A percentile compares a stretch with the other conserved stretches of the same genome.
Evolutionary conservation across 352 stramenopile species (phyloP).

Genomic region (Sclerospora graminicola): DNA sequence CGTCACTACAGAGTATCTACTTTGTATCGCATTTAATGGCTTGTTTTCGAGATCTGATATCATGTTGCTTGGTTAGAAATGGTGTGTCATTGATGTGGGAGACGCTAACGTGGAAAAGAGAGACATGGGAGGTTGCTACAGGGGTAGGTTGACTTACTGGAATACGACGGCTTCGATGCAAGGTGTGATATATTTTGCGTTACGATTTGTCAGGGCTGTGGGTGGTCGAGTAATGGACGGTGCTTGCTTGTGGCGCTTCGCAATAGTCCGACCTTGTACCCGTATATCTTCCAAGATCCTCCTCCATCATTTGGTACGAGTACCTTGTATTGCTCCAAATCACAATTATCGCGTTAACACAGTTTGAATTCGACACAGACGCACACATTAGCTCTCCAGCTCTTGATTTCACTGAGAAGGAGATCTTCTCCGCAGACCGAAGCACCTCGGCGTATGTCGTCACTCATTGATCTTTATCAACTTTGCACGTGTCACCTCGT

Average conservation of each 20-base stretch:
- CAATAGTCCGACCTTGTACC: slow-evolving; percentile 47
- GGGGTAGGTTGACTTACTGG: too few relatives aligned
- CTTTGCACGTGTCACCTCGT: slow-evolving; percentile 26
- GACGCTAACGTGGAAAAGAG: slow-evolving; percentile 66
- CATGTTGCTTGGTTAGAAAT: slow-evolving; percentile 16
- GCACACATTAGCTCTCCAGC: slow-evolving; percentile 61
- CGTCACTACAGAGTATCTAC: slow-evolving; percentile 45
- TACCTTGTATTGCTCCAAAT: not conserved
- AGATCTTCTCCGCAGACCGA: slow-evolving; percentile 51
- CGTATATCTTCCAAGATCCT: slow-evolving; percentile 53
- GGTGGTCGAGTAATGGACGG: slow-evolving; percentile 59
- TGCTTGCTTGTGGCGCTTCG: slow-evolving; percentile 57
- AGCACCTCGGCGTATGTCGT: slow-evolving; percentile 39
- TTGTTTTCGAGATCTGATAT: not conserved
- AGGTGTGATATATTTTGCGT: not conserved
- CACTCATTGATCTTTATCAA: slow-evolving; percentile 39
- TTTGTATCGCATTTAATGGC: not conserved
- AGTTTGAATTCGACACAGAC: slow-evolving; percentile 19
- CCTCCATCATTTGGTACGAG: slow-evolving; percentile 54
- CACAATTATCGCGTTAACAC: not conserved
- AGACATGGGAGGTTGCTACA: slow-evolving; percentile 62
- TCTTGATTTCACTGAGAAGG: slow-evolving; percentile 56
- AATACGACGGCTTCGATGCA: too few relatives aligned
- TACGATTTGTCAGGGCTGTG: slow-evolving; percentile 39
- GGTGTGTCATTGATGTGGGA: slow-evolving; percentile 70